Evolutionary conservation across 2,329 filamentous ascomycete species (phyloP), one percentile per base, ranked within the genome.

Genomic region (Clarireedia homoeocarpa): DNA sequence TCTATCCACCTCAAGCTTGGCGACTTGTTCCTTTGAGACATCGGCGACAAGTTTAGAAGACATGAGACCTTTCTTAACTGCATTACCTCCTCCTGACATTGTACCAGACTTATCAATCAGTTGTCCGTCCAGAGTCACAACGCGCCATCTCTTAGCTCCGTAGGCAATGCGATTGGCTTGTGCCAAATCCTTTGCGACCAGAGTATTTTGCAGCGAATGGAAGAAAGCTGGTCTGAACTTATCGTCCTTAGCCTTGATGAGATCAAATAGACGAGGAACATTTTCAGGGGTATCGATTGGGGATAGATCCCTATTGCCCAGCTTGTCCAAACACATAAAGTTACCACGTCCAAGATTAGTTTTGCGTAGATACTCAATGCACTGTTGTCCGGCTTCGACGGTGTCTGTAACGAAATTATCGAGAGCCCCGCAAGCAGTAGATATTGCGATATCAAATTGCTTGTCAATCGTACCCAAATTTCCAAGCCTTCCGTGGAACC

Each of bases 91-190:
- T 76, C 94, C 94, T 57, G 89, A 96, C 94, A 99, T 97, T 38
- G 94, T 97, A 77, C 94, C 94, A 1, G 92, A 96, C 70, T 95
- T 95, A 74, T 99, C 94, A 63, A 99, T 97, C 52, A 99, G 80
- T 71, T 96, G 91, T 49, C 94, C 94, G 59, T 91, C 90, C 2
- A 99, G 81, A 0, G 94, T 99, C 42, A 99, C 94, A 3, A 99
- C 94, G 62, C 94, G 85, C 94, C 94, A 99, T 71, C 94, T 79
- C 75, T 85, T 89, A 47, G 89, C 89, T 44, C 94, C 92, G 66
- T 97, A 99, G 6, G 94, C 94, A 62, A 99, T 96, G 48, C 94
- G 85, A 72, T 97, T 96, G 2, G 94, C 95, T 70, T 99, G 94
- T n/a, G 89, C 85, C 14, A 99, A 80, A 66, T 99, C 90, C 52